Percentiles rank a stretch among this genome's conserved stretches.
Evolutionary conservation across 2,329 filamentous ascomycete genomes (phyloP).

Genomic region (Fusarium agapanthi): DNA sequence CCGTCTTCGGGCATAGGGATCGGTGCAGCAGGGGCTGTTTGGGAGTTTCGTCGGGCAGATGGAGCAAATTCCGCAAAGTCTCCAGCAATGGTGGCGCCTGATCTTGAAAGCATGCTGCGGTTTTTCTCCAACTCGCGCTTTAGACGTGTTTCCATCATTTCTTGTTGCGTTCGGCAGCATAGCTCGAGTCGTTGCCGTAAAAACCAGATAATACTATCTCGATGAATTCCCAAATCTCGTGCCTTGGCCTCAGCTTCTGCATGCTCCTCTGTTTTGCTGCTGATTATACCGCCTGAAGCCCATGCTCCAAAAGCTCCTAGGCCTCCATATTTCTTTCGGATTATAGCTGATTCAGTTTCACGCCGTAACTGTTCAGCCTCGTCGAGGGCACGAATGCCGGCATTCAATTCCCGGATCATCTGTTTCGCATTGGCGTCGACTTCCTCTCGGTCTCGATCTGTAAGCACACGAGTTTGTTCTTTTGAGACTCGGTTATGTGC

Average conservation of each 20-base stretch:
- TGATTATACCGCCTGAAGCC: constrained; percentile 67
- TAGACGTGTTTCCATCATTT: constrained; percentile 92
- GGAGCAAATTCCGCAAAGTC: constrained; percentile 48
- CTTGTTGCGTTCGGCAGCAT: constrained; percentile 80
- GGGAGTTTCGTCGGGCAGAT: constrained; percentile 32
- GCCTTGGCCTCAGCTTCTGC: constrained; percentile 74
- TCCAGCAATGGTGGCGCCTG: constrained; percentile 47
- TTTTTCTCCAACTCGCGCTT: constrained; percentile 88
- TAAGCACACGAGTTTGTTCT: constrained; percentile 66
- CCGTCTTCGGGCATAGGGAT: constrained; percentile 37
- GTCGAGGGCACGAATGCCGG: constrained; percentile 79
- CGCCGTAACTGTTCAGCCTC: constrained; percentile 85
- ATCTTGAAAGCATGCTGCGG: constrained; percentile 83
- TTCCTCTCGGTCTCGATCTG: constrained; percentile 82
- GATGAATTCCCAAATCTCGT: constrained; percentile 72
- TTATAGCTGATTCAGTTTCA: constrained; percentile 75
- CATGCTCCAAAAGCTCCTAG: constrained; percentile 71
- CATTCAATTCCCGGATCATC: constrained; percentile 84
- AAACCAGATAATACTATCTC: constrained; percentile 87
- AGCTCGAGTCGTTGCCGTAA: constrained; percentile 78
- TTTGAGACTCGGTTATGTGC: constrained; percentile 59
- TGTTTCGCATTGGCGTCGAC: constrained; percentile 89
- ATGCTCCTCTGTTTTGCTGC: constrained; percentile 70
- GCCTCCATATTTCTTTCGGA: constrained; percentile 74
- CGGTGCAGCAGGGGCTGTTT: constrained; percentile 16